phyloP scores from a whole-genome alignment of 306 rosid genomes.

The Medicago lupulina region DNA sequence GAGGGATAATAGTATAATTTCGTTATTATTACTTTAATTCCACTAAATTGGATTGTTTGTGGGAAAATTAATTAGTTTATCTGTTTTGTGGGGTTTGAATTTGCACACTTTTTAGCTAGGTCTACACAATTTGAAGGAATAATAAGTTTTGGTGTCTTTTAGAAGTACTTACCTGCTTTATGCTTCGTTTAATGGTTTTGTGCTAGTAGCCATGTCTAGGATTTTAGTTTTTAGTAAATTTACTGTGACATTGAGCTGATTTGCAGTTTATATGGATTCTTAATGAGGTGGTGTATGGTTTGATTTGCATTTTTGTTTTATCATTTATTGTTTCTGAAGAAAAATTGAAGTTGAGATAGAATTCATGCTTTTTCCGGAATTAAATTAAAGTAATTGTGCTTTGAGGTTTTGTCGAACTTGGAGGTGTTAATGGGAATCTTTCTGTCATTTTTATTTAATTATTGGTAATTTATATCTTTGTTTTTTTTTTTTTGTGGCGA shows the following conservation, averaged over 20 bases:
- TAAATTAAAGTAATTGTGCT: background rate
- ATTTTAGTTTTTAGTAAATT: background rate
- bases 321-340: background rate
- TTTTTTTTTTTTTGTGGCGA: constrained; percentile 2
- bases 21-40: too few species aligned
- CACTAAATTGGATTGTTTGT: too few species aligned
- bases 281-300: background rate
- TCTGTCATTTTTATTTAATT: background rate
- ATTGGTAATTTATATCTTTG: background rate
- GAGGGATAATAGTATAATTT: too few species aligned
- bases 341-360: background rate
- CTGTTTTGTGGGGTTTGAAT: background rate
- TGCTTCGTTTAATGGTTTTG: background rate
- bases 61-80: background rate
- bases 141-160: background rate
- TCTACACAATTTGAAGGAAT: background rate
- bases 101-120: background rate
- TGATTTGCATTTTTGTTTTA: background rate
- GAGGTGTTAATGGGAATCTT: constrained; percentile 27
- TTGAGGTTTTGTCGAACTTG: constrained; percentile 34
- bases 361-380: background rate
- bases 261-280: background rate
- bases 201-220: background rate
- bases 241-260: background rate
- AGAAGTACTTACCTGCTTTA: background rate